A percentile compares a stretch with the other conserved stretches of the same genome.
phyloP scores from a whole-genome alignment of 306 rosid genomes.

The Citrullus colocynthis region DNA sequence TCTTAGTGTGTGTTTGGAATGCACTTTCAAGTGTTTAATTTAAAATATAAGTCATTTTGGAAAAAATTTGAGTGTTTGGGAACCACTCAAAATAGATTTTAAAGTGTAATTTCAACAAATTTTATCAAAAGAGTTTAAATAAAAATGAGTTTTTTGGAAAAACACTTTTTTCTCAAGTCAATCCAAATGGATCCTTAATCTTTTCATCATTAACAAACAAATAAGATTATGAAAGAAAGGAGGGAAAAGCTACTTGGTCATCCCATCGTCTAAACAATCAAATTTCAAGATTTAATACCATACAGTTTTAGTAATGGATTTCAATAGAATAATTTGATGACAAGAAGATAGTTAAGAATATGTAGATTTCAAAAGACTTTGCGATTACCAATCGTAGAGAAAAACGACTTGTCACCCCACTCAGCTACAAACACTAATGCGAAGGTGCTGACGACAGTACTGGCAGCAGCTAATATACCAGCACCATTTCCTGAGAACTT shows the following conservation, averaged over 20 bases:
- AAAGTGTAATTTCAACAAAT: no score
- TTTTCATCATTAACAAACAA: neutral
- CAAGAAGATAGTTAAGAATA: neutral
- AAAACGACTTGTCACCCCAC: slow-evolving; percentile 98
- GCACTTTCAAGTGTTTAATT: no score
- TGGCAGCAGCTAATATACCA: slow-evolving; percentile 71
- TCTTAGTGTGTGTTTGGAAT: neutral
- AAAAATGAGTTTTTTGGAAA: no score
- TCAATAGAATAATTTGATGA: neutral
- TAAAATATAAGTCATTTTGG: no score
- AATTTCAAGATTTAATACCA: neutral
- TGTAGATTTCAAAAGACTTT: neutral
- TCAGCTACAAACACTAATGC: slow-evolving; percentile 85
- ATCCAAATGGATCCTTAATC: neutral
- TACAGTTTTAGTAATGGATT: neutral
- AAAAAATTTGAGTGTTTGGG: no score
- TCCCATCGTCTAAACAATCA: neutral
- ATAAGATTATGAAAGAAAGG: neutral
- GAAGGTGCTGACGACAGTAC: slow-evolving; percentile 68
- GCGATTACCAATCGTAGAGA: slow-evolving; percentile 84
- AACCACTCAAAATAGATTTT: no score
- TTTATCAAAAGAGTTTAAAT: no score
- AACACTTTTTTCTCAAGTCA: no score
- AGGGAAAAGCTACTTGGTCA: neutral
- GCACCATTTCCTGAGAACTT: slow-evolving; percentile 78